phyloP scores from a whole-genome alignment of 2,329 filamentous ascomycete genomes.

The Dendryphion nanum region DNA sequence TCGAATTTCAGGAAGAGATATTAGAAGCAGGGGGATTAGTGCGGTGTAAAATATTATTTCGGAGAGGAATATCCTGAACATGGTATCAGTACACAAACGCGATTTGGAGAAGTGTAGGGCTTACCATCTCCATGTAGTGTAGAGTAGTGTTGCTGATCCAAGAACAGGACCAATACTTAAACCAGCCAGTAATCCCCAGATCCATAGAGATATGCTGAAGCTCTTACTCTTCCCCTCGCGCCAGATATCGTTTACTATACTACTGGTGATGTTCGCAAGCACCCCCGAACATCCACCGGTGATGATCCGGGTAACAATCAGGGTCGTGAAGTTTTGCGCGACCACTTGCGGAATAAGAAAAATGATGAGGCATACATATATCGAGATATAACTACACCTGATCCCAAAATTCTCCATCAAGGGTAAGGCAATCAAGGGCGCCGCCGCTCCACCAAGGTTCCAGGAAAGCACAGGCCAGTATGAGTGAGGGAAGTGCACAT shows the following conservation, averaged over 20 bases:
- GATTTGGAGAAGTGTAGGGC: conserved; percentile 3
- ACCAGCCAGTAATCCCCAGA: conserved; percentile 44
- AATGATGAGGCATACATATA: conserved; percentile 43
- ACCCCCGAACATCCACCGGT: conserved; percentile 45
- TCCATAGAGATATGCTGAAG: conserved; percentile 45
- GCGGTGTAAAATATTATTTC: conserved; percentile 48
- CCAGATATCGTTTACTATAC: conserved; percentile 40
- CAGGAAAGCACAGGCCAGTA: conserved; percentile 44
- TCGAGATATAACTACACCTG: conserved; percentile 43
- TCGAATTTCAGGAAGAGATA: conserved; percentile 49
- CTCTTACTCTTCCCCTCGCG: conserved; percentile 38
- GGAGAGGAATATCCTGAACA: conserved; percentile 43
- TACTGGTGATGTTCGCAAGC: conserved; percentile 41
- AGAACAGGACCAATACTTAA: conserved; percentile 47
- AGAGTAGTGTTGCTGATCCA: conserved; percentile 40
- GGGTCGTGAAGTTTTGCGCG: conserved; percentile 46
- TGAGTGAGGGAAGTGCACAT: conserved; percentile 40
- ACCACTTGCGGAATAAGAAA: conserved; percentile 45
- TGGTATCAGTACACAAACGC: conserved; percentile 8
- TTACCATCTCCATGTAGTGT: conserved; percentile 44
- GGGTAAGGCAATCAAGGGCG: conserved; percentile 42
- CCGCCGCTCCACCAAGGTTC: conserved; percentile 44
- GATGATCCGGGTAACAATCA: conserved; percentile 46
- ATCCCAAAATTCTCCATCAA: conserved; percentile 47
- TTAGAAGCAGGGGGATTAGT: conserved; percentile 41